These are phyloP conservation scores for Botrytis galanthina DNA, from an alignment of 2,329 filamentous ascomycete species.

Conservation along the genomic window DNA sequence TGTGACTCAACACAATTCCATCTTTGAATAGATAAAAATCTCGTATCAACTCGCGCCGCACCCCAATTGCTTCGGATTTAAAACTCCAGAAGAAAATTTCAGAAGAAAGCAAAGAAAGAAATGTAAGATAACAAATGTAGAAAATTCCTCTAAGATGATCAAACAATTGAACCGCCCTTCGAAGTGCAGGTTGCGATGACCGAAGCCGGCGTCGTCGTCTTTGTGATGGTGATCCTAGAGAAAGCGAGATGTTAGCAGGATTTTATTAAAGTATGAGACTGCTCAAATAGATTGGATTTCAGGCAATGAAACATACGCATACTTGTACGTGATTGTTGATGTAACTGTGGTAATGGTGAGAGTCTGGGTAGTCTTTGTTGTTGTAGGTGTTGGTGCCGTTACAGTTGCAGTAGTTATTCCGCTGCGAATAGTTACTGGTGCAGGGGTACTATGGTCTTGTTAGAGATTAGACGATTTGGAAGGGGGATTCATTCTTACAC, in stretches of 20 bases:
- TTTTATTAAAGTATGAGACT: neutral
- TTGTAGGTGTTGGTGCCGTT: constrained; percentile 16
- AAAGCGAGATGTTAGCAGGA: neutral
- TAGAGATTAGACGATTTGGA: neutral
- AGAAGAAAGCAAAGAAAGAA: neutral
- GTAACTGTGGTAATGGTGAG: neutral
- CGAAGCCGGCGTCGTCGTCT: constrained; percentile 14
- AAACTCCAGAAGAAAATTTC: neutral
- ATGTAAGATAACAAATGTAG: neutral
- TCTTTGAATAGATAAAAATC: neutral
- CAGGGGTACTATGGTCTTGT: constrained; percentile 10
- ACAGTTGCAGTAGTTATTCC: constrained; percentile 13
- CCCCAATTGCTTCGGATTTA: too few relatives aligned
- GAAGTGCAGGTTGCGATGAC: constrained; percentile 8
- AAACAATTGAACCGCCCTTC: constrained; percentile 8
- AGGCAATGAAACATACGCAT: constrained; percentile 12
- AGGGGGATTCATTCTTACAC: neutral
- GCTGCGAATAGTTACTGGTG: constrained; percentile 7
- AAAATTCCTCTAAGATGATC: neutral
- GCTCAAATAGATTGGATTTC: neutral
- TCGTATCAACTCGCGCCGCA: neutral
- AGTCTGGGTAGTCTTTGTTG: neutral
- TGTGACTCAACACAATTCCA: neutral
- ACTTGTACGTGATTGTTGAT: constrained; percentile 8
- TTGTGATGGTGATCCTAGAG: constrained; percentile 16